phyloP scores from a whole-genome alignment of 192 early-diverging fungal species.

The Coemansia sp. region DNA sequence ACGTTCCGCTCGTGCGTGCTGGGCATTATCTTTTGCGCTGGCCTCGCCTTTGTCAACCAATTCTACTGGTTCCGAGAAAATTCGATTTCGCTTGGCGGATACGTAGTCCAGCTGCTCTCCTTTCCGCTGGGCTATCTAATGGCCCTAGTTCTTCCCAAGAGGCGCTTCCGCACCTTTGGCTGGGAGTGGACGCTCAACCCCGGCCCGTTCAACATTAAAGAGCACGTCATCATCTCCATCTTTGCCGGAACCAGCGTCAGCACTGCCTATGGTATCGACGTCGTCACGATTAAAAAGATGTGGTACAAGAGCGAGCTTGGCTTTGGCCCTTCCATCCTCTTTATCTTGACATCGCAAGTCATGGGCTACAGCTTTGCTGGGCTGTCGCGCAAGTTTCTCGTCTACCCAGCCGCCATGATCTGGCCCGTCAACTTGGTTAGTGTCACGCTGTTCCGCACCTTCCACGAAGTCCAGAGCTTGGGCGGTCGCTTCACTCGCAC shows the following conservation, averaged over 20 bases:
- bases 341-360: conserved; percentile 69
- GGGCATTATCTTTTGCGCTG: conserved; percentile 63
- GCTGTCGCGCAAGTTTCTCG: conserved; percentile 72
- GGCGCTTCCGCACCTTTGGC: conserved; percentile 54
- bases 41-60: conserved; percentile 70
- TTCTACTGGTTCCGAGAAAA: conserved; percentile 88
- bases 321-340: conserved; percentile 58
- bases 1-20: conserved; percentile 76
- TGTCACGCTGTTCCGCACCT: conserved; percentile 72
- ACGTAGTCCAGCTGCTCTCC: conserved; percentile 70
- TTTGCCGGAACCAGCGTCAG: conserved; percentile 69
- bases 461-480: conserved; percentile 63
- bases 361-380: conserved; percentile 71
- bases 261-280: conserved; percentile 72
- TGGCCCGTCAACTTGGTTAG: conserved; percentile 81
- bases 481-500: conserved; percentile 53
- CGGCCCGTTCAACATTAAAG: conserved; percentile 87
- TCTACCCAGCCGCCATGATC: conserved; percentile 80
- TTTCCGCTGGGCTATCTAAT: conserved; percentile 72
- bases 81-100: conserved; percentile 62
- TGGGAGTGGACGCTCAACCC: conserved; percentile 67
- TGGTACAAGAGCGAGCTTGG: conserved; percentile 71
- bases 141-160: conserved; percentile 59
- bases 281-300: conserved; percentile 64
- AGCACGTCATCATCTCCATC: conserved; percentile 79